Evolutionary conservation across 1,284 basidiomycete genomes (phyloP).

Genomic region (Clitocybe nebularis): DNA sequence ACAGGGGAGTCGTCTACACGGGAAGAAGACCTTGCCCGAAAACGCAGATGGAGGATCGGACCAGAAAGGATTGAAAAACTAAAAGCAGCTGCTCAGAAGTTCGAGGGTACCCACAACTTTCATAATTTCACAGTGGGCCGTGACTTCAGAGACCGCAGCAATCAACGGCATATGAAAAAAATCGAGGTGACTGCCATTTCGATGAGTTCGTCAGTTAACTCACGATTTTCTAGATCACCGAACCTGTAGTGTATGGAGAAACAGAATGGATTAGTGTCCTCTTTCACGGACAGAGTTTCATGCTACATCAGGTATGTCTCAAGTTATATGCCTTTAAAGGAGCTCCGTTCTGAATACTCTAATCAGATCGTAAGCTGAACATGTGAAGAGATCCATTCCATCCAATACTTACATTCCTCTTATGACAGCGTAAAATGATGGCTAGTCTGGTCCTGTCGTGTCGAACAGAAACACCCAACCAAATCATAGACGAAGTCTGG

Average conservation of each 20-base stretch:
- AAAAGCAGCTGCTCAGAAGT: conserved; percentile 56
- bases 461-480: conserved; percentile 71
- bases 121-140: conserved; percentile 96
- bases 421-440: conserved; percentile 92
- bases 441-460: conserved; percentile 77
- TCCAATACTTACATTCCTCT: conserved; percentile 5
- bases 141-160: conserved; percentile 79
- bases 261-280: conserved; percentile 95
- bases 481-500: conserved; percentile 68
- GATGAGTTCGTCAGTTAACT: not conserved
- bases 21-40: conserved; percentile 57
- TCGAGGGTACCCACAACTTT: conserved; percentile 88
- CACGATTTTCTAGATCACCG: conserved; percentile 49
- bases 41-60: conserved; percentile 65
- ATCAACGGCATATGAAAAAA: conserved; percentile 80
- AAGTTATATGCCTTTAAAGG: not conserved
- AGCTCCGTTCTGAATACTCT: not conserved
- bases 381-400: not conserved
- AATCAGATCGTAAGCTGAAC: conserved; percentile 25
- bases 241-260: conserved; percentile 81
- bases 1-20: conserved; percentile 33
- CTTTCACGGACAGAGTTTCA: conserved; percentile 97
- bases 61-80: conserved; percentile 54
- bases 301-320: conserved; percentile 85
- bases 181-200: conserved; percentile 57